phyloP scores from a whole-genome alignment of 345 rosid species.

The Euphorbia tirucalli region DNA sequence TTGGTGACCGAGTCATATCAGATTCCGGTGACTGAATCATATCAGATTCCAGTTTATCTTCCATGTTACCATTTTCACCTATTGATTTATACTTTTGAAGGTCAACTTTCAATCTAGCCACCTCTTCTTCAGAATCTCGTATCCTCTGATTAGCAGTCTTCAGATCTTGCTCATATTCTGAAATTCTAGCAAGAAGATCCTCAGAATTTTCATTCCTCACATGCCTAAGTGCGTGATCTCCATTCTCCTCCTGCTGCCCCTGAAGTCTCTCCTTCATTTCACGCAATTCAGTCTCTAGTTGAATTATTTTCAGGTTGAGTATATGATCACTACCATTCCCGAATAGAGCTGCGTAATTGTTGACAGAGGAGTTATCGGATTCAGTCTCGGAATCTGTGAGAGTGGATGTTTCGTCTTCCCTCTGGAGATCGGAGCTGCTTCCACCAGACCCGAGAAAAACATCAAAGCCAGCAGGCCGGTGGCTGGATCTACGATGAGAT shows the following conservation, averaged over 20 bases:
- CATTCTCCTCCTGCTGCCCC: conserved; percentile 30
- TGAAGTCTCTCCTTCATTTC: conserved; percentile 27
- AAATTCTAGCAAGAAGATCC: conserved; percentile 34
- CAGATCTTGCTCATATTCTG: conserved; percentile 47
- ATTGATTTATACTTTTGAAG: conserved; percentile 35
- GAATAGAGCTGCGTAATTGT: conserved; percentile 36
- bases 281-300: conserved; percentile 32
- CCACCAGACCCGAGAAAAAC: conserved; percentile 49
- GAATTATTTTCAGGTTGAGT: conserved; percentile 27
- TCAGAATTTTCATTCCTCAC: conserved; percentile 35
- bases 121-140: conserved; percentile 57
- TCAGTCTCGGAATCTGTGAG: conserved; percentile 78
- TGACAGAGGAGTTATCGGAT: conserved; percentile 51
- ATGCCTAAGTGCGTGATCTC: conserved; percentile 24
- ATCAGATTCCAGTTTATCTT: conserved; percentile 38
- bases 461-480: conserved; percentile 37
- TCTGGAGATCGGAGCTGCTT: conserved; percentile 47
- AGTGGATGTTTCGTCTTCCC: conserved; percentile 67
- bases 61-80: conserved; percentile 21
- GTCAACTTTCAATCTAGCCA: conserved; percentile 42
- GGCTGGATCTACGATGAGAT: conserved; percentile 32
- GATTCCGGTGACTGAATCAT: conserved; percentile 30
- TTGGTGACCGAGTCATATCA: conserved; percentile 31
- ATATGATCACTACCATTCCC: conserved; percentile 28
- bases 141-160: conserved; percentile 41